Evolutionary conservation across 176 grass and related monocot genomes (phyloP).

Genomic region (Carex parvula): DNA sequence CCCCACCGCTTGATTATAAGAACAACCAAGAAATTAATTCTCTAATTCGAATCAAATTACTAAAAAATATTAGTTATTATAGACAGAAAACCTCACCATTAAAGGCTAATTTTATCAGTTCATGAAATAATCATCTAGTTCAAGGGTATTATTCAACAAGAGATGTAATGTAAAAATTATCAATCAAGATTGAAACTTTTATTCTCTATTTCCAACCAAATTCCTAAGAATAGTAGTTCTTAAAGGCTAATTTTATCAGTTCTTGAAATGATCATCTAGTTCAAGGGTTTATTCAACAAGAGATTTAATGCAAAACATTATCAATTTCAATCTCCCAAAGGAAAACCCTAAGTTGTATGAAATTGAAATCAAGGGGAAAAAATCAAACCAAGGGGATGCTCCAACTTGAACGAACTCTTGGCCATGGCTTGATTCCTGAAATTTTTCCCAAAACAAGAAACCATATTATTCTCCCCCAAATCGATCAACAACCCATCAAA

Average conservation of each 20-base stretch:
- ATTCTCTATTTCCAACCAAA: not conserved
- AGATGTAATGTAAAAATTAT: not conserved
- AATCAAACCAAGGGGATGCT: conserved; percentile 23
- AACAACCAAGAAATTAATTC: no score
- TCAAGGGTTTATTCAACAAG: not conserved
- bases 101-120: no score
- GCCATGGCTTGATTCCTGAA: conserved; percentile 21
- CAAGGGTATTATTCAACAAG: not conserved
- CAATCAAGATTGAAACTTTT: not conserved
- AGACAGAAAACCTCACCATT: no score
- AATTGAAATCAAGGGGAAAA: not conserved
- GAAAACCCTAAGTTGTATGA: not conserved
- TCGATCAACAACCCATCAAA: conserved; percentile 4
- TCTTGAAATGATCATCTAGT: not conserved
- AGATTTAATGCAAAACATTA: not conserved
- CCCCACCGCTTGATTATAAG: no score
- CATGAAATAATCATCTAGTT: not conserved
- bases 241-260: not conserved
- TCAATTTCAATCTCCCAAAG: not conserved
- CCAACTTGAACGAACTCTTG: conserved; percentile 29
- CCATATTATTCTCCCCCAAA: conserved; percentile 16
- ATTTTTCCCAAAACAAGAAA: conserved; percentile 23
- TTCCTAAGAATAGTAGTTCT: not conserved
- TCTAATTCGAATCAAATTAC: no score
- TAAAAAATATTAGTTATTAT: no score